A percentile compares a stretch with the other conserved stretches of the same genome.
Evolutionary conservation across 257 asterid species (phyloP).

Genomic region (Plectranthus barbatus): DNA sequence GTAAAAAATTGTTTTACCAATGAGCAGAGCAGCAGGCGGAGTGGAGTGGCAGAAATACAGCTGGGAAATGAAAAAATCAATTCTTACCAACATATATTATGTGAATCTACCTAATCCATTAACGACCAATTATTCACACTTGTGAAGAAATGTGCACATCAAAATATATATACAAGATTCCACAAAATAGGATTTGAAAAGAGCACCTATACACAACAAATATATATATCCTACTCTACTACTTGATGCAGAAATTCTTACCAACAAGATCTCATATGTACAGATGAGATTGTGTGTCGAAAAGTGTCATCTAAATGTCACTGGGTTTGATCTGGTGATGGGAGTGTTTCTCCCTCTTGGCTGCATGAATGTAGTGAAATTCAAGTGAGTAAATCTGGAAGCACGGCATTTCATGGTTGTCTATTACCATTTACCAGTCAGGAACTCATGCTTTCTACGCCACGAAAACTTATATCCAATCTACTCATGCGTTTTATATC

Average conservation of each 20-base stretch:
- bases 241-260: background rate
- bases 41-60: no score
- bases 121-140: no score
- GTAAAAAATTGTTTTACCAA: no score
- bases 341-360: slow-evolving; percentile 8
- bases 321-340: background rate
- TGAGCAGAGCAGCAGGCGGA: no score
- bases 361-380: slow-evolving; percentile 21
- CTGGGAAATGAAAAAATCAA: no score
- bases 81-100: no score
- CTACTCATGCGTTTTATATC: background rate
- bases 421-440: background rate
- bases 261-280: slow-evolving; percentile 4
- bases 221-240: no score
- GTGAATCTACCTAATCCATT: no score
- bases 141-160: no score
- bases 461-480: no score
- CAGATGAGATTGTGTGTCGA: slow-evolving; percentile 10
- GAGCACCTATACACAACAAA: no score
- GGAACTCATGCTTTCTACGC: background rate
- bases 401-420: background rate
- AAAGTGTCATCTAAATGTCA: slow-evolving; percentile 10
- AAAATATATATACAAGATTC: background rate
- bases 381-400: background rate
- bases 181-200: no score